Evolutionary conservation across 1,284 basidiomycete species (phyloP).

Genomic region (Rugosomyces carneus): DNA sequence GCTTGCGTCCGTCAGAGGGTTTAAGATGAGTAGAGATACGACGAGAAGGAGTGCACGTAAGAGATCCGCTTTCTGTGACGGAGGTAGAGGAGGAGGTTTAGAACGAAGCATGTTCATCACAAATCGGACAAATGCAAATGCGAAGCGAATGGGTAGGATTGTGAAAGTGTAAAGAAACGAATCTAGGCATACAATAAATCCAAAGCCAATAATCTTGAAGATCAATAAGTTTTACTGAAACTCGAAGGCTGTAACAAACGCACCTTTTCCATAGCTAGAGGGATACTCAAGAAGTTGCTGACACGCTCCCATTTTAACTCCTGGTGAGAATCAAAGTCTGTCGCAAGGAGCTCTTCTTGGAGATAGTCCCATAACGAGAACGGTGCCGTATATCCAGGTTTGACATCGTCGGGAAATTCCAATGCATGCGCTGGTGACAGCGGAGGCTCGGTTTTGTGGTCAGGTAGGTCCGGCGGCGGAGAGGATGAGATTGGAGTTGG

Average conservation of each 20-base stretch:
- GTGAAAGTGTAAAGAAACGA: slow-evolving; percentile 98
- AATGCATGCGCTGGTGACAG: slow-evolving; percentile 20
- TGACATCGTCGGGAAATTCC: slow-evolving; percentile 9
- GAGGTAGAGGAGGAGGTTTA: slow-evolving; percentile 54
- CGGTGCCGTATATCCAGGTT: slow-evolving; percentile 26
- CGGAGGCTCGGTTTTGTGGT: slow-evolving; percentile 16
- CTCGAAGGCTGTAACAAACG: slow-evolving; percentile 11
- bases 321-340: slow-evolving; percentile 89
- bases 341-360: slow-evolving; percentile 79
- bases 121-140: slow-evolving; percentile 61
- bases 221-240: slow-evolving; percentile 1
- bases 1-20: slow-evolving; percentile 88
- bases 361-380: slow-evolving; percentile 93
- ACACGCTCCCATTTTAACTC: slow-evolving; percentile 97
- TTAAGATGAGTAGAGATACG: slow-evolving; percentile 70
- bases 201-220: slow-evolving; percentile 84
- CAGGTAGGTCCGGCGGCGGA: slow-evolving; percentile 32
- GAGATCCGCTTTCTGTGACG: slow-evolving; percentile 90
- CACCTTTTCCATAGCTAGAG: slow-evolving; percentile 91
- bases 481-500: slow-evolving; percentile 58
- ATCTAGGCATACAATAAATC: slow-evolving; percentile 91
- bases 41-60: slow-evolving; percentile 76
- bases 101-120: slow-evolving; percentile 45
- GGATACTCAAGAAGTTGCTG: slow-evolving; percentile 93
- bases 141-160: slow-evolving; percentile 88